Evolutionary conservation across 495 filamentous ascomycete species (phyloP).

Genomic region (Patellaria atrata): DNA sequence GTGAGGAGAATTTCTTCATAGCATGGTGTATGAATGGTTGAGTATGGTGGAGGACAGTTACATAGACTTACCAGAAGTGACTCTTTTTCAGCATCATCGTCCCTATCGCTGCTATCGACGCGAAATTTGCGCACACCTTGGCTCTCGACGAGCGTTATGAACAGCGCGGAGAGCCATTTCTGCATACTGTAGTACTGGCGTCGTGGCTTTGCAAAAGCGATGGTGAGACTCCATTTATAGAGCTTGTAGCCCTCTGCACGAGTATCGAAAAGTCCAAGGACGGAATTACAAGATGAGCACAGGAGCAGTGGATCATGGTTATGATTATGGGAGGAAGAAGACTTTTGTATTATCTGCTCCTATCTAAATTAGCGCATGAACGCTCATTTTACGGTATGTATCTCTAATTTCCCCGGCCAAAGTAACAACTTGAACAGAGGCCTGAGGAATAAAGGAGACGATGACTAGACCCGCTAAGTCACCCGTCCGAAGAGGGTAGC

Average conservation of each 20-base stretch:
- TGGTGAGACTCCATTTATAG: constrained; percentile 15
- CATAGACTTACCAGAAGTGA: neutral
- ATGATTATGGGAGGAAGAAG: too few relatives aligned
- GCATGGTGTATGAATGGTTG: neutral
- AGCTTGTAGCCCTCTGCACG: constrained; percentile 13
- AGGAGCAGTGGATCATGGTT: too few relatives aligned
- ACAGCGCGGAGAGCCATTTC: constrained; percentile 25
- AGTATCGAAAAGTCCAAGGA: constrained; percentile 7
- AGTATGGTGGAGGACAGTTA: neutral
- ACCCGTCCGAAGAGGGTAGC: too few relatives aligned
- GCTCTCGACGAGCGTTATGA: constrained; percentile 22
- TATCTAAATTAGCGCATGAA: too few relatives aligned
- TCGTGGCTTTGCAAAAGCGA: constrained; percentile 1
- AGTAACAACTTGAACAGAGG: too few relatives aligned
- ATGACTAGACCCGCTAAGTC: too few relatives aligned
- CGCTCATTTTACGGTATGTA: too few relatives aligned
- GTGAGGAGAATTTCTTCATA: neutral
- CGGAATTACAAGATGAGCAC: constrained; percentile 6
- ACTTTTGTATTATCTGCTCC: too few relatives aligned
- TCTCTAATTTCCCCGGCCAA: too few relatives aligned
- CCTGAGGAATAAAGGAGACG: too few relatives aligned
- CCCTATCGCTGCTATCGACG: constrained; percentile 8
- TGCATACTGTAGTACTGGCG: constrained; percentile 16
- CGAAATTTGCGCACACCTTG: constrained; percentile 22
- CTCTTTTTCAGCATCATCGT: neutral